Evolutionary conservation across 257 asterid genomes (phyloP), one percentile per base, ranked within the genome.

Genomic region (Dorcoceras hygrometricum): DNA sequence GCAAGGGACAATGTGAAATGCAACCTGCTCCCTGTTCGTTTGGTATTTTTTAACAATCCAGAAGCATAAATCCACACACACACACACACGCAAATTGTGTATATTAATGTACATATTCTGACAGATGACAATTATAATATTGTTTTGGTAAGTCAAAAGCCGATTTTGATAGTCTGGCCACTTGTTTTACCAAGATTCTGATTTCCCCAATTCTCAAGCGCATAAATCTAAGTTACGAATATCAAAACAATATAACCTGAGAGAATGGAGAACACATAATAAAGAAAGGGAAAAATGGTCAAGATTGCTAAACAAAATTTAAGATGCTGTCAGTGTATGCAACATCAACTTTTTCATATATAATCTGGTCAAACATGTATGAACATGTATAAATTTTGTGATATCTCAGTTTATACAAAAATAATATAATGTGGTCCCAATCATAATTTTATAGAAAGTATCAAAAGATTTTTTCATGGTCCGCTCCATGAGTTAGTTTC

Each of bases 171-270:
- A 68, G 77, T 68, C 63, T 73, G 76, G 54, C 27, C 59, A 5
- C 61, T n/a, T 72, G 43, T 73, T 65, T 62, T 59, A 68, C 59
- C 73, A 71, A 78, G 88, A 83, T 81, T 81, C 88, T 76, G 60
- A n/a, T 57, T 66, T 53, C 63, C 80, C 55, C 54, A 39, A n/a
- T 73, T 72, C 43, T 68, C 73, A 79, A 70, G 76, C 79, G 79
- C 77, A 71, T 58, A 70, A 46, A 78, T 81, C 88, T 34, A 27
- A 81, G 78, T 73, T 64, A 71, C 60, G 76, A 74, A 63, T 72
- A 60, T 27, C 18, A 59, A 55, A 71, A 56, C 62, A 28, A 24
- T 29, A 71, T 20, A 62, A 20, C 57, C 34, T 32, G 8, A 57
- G 48, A 59, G 36, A 60, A 57, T 63, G 63, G 61, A 61, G n/a